Conservation (phyloP, 306 rosid genomes). For the Luffa aegyptiaca region DNA sequence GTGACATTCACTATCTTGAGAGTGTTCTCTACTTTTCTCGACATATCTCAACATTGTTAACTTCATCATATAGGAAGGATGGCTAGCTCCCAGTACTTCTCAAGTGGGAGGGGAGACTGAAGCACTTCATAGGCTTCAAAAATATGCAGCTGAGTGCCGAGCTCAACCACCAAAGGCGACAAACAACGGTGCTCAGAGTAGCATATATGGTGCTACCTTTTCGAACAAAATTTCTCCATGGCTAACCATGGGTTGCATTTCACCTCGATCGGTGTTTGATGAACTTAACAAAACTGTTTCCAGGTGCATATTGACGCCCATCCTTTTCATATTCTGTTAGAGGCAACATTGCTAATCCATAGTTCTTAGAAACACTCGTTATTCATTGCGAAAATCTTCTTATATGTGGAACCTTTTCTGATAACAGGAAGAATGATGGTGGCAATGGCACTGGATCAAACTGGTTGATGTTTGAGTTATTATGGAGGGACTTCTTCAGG, state of each 20-base stretch:
- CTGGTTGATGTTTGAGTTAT: slow-evolving; percentile 86
- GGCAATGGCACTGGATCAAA: slow-evolving; percentile 54
- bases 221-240: slow-evolving; percentile 98
- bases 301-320: slow-evolving; percentile 36
- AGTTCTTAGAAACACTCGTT: slow-evolving; percentile 8
- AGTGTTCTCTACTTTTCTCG: background rate
- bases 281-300: slow-evolving; percentile 64
- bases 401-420: slow-evolving; percentile 36
- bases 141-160: slow-evolving; percentile 72
- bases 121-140: slow-evolving; percentile 70
- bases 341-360: background rate
- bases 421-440: slow-evolving; percentile 35
- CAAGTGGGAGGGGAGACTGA: slow-evolving; percentile 92
- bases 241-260: slow-evolving; percentile 92
- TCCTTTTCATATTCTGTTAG: slow-evolving; percentile 1
- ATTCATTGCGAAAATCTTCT: slow-evolving; percentile 7
- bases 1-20: background rate
- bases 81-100: slow-evolving; percentile 40
- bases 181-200: slow-evolving; percentile 44
- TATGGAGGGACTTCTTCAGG: slow-evolving; percentile 99
- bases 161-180: slow-evolving; percentile 59
- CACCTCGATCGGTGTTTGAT: slow-evolving; percentile 80
- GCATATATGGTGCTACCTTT: slow-evolving; percentile 86
- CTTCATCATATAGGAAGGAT: slow-evolving; percentile 52
- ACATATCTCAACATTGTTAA: slow-evolving; percentile 16